Base-by-base conservation (phyloP, 2,329 filamentous ascomycete species). In the Aspergillus melleus region DNA sequence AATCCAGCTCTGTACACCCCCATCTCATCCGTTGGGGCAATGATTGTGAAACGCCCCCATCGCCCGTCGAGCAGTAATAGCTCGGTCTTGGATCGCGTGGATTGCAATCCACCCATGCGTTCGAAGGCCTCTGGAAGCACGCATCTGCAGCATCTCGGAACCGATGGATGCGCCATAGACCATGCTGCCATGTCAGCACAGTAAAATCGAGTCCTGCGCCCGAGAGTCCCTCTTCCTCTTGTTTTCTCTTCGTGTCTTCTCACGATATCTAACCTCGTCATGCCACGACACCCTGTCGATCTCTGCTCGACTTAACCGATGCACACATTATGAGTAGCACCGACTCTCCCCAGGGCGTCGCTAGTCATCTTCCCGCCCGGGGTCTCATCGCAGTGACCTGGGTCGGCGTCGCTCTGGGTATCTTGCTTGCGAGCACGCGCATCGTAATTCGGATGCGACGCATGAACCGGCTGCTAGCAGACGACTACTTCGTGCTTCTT, bases 401-500 rank as follows among this genome's bases (percentile, higher is more conserved):
- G 66, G 50, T 54, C 2, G 66, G 66, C 19, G 61, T 59, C 11
- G 63, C 52, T 11, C n/a, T 67, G 39, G 63, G 63, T 3, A 53
- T 67, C 6, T 12, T 64, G 4, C 64, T 67, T 36, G 62, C 59
- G 2, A 42, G 49, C 14, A 49, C 61, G 10, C 66, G 64, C 6
- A 42, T 64, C 32, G 54, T 44, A 4, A 63, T 68, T 29, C 66
- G 64, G 4, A 16, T 68, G 2, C 58, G 32, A 24, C 56, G 58
- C 3, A 57, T 64, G 56, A 61, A 64, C 20, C 60, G 60, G 8
- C 57, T 68, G 14, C 52, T 65, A 8, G 49, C 52, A 12, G 66
- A 68, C 49, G 66, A 66, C 49, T 66, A 66, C 10, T 66, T 64
- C 42, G 57, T 67, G 14, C 59, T 68, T 6, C 26, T 61, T 8